These are phyloP conservation scores for Astragalus membranaceus DNA, from an alignment of 306 rosid species.

Conservation along the genomic window DNA sequence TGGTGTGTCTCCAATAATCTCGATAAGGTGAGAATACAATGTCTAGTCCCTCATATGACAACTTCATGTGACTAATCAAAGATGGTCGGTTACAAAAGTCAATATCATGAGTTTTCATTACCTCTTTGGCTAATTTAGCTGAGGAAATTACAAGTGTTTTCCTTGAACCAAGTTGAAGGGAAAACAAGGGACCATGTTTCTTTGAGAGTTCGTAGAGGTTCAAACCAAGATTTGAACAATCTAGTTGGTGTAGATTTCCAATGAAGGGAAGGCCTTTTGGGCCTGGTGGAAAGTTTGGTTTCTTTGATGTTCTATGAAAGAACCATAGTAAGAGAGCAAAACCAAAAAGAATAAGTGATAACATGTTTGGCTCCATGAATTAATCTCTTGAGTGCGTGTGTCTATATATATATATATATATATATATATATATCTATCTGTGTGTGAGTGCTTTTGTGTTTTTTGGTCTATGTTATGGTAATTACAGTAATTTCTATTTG, in stretches of 20 bases:
- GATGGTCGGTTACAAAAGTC: neutral
- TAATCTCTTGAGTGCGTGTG: neutral
- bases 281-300: conserved; percentile 3
- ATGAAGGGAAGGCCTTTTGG: conserved; percentile 27
- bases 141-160: conserved; percentile 11
- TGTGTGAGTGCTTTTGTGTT: too few species aligned
- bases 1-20: conserved; percentile 14
- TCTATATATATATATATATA: neutral
- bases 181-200: conserved; percentile 7
- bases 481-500: too few species aligned
- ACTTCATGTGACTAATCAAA: neutral
- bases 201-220: conserved; percentile 15
- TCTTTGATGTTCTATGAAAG: neutral
- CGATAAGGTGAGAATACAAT: neutral
- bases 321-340: neutral
- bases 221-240: neutral
- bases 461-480: too few species aligned
- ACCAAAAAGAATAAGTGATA: neutral
- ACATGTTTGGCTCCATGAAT: neutral
- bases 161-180: conserved; percentile 22
- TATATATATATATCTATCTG: too few species aligned
- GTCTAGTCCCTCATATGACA: conserved; percentile 19
- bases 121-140: conserved; percentile 14
- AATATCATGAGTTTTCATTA: conserved; percentile 2
- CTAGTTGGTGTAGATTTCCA: conserved; percentile 19